Evolutionary conservation across 2,329 filamentous ascomycete genomes (phyloP).

Genomic region (Chaetomium globosum): DNA sequence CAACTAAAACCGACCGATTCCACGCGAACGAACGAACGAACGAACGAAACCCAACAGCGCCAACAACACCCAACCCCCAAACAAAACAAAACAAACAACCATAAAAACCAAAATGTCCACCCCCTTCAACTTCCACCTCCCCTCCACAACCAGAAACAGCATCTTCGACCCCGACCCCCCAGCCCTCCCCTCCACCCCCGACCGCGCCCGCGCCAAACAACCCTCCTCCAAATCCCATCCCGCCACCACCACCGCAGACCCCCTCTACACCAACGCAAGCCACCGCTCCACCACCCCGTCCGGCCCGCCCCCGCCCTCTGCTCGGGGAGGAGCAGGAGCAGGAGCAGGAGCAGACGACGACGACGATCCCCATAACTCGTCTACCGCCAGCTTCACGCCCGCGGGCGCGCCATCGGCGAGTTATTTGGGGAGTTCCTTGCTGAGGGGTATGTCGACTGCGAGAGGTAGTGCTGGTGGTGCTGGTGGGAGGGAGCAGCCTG

Average conservation of each 20-base stretch:
- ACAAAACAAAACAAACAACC: neutral
- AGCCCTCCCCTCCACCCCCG: slow-evolving; percentile 25
- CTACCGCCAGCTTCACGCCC: slow-evolving; percentile 58
- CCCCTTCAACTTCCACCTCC: slow-evolving; percentile 19
- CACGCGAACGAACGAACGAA: neutral
- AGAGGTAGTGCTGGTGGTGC: neutral
- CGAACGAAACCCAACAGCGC: neutral
- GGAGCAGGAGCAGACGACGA: slow-evolving; percentile 36
- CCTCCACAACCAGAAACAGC: slow-evolving; percentile 6
- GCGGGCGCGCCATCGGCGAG: slow-evolving; percentile 59
- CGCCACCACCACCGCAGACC: neutral
- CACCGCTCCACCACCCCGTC: slow-evolving; percentile 25
- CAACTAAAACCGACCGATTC: neutral
- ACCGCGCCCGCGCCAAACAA: slow-evolving; percentile 9
- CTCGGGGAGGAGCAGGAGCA: too few species aligned
- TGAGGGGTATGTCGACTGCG: slow-evolving; percentile 43
- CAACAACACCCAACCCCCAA: neutral
- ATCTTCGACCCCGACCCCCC: neutral
- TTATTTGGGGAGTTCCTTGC: slow-evolving; percentile 58
- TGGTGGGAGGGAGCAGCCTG: neutral
- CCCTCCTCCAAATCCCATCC: neutral
- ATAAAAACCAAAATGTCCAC: slow-evolving; percentile 16
- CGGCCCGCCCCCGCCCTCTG: slow-evolving; percentile 37
- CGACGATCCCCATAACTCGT: slow-evolving; percentile 56
- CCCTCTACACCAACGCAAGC: slow-evolving; percentile 2